phyloP scores from a whole-genome alignment of 768 basidiomycete species.

The Lactarius vividus region DNA sequence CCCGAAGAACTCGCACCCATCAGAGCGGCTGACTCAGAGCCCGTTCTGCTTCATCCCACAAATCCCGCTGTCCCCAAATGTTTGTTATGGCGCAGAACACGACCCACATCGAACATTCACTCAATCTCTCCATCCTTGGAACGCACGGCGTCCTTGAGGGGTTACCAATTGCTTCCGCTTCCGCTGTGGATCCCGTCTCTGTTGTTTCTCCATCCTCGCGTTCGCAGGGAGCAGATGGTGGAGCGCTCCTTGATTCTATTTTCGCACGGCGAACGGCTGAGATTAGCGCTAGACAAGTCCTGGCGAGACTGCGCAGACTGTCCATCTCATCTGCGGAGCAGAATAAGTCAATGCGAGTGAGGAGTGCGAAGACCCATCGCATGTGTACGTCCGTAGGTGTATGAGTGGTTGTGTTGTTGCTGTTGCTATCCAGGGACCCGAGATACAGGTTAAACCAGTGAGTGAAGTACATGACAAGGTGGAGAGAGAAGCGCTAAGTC shows the following conservation, averaged over 20 bases:
- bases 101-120: constrained; percentile 66
- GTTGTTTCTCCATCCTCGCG: constrained; percentile 11
- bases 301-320: constrained; percentile 69
- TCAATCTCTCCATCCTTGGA: too few relatives aligned
- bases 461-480: constrained; percentile 79
- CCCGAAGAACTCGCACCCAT: neutral
- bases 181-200: neutral
- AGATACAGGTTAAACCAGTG: constrained; percentile 74
- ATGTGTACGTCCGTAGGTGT: constrained; percentile 53
- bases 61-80: constrained; percentile 76
- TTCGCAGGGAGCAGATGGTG: neutral
- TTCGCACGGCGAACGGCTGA: constrained; percentile 20
- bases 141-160: too few relatives aligned
- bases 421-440: constrained; percentile 31
- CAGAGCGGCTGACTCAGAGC: neutral
- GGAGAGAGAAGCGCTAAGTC: constrained; percentile 61
- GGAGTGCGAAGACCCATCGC: constrained; percentile 75
- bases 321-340: constrained; percentile 75
- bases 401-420: constrained; percentile 35
- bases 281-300: constrained; percentile 52
- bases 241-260: neutral
- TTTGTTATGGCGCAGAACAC: constrained; percentile 60
- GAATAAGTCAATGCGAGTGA: constrained; percentile 65
- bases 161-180: constrained; percentile 1
- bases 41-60: constrained; percentile 73